These are phyloP conservation scores for Solanum dulcamara DNA, from an alignment of 257 asterid genomes.

Conservation along the genomic window DNA sequence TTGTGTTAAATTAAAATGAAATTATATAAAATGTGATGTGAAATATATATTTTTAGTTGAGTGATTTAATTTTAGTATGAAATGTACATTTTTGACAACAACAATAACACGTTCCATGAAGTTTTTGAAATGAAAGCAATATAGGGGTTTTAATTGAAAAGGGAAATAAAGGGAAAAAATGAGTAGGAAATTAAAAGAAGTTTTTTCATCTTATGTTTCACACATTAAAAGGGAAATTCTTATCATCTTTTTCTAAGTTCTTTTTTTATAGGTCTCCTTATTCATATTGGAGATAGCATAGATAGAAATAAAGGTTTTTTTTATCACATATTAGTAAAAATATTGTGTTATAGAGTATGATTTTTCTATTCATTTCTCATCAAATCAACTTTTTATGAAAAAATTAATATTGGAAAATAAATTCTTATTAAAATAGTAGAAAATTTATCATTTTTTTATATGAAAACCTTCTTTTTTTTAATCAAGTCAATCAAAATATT, in stretches of 20 bases:
- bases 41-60: neutral
- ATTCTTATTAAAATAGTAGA: too few species aligned
- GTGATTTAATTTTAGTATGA: neutral
- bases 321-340: too few species aligned
- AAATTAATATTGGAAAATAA: too few species aligned
- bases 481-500: too few species aligned
- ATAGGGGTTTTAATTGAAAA: neutral
- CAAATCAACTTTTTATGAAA: neutral
- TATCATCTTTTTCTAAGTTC: neutral
- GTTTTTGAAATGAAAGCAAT: neutral
- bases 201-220: neutral
- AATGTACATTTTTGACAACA: neutral
- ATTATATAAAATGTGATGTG: neutral
- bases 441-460: too few species aligned
- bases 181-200: neutral
- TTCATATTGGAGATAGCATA: neutral
- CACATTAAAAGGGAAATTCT: neutral
- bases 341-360: too few species aligned
- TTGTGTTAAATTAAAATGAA: neutral
- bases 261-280: neutral
- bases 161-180: neutral
- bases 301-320: neutral
- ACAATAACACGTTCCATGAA: neutral
- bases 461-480: too few species aligned
- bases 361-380: neutral